These are phyloP conservation scores for Penicillium vulpinum DNA, from an alignment of 2,329 filamentous ascomycete species.

Conservation along the genomic window DNA sequence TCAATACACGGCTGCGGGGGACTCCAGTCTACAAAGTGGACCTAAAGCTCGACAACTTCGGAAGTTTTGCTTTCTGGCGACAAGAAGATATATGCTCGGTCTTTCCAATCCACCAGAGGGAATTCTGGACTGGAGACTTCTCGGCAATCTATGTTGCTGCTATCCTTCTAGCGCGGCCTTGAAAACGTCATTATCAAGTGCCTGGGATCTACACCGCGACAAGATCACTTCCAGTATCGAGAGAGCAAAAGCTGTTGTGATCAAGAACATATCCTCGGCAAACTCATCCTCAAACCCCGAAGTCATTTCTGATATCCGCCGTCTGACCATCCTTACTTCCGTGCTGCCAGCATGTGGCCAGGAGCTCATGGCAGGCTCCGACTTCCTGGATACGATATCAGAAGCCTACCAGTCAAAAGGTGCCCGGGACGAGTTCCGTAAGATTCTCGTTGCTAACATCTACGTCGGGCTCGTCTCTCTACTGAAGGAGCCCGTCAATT, in stretches of 20 bases:
- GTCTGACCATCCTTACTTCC: slow-evolving; percentile 43
- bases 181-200: slow-evolving; percentile 52
- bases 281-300: slow-evolving; percentile 15
- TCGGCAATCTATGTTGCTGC: slow-evolving; percentile 66
- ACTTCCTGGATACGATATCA: slow-evolving; percentile 75
- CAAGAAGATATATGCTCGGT: slow-evolving; percentile 57
- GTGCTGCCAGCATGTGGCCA: slow-evolving; percentile 48
- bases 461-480: slow-evolving; percentile 76
- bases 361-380: slow-evolving; percentile 78
- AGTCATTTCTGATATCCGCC: slow-evolving; percentile 32
- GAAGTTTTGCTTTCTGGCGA: slow-evolving; percentile 65
- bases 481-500: slow-evolving; percentile 66
- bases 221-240: slow-evolving; percentile 39
- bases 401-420: slow-evolving; percentile 54
- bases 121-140: slow-evolving; percentile 65
- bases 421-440: slow-evolving; percentile 59
- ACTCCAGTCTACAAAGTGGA: slow-evolving; percentile 28
- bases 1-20: slow-evolving; percentile 50
- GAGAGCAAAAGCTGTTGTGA: slow-evolving; percentile 36
- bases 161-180: slow-evolving; percentile 65
- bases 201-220: slow-evolving; percentile 44
- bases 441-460: slow-evolving; percentile 67
- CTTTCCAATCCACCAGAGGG: slow-evolving; percentile 44
- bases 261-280: slow-evolving; percentile 29
- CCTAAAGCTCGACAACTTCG: slow-evolving; percentile 54